These are phyloP conservation scores for Plectosphaerella sp. DNA, from an alignment of 2,329 filamentous ascomycete genomes.

Conservation along the genomic window DNA sequence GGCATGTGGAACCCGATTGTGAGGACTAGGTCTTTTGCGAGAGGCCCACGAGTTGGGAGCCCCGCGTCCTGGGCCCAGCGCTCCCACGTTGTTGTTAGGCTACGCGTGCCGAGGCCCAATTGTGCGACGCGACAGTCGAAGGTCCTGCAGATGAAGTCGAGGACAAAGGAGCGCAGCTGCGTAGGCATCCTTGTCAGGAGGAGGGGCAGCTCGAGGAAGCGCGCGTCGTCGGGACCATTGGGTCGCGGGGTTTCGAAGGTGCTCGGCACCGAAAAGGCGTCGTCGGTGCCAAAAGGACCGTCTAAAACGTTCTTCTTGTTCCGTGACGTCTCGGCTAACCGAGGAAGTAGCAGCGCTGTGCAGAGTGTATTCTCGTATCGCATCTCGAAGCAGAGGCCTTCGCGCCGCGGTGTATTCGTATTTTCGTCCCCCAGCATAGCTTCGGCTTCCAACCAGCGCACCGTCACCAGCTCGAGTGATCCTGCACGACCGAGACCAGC, in stretches of 20 bases:
- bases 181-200: constrained; percentile 53
- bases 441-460: constrained; percentile 38
- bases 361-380: constrained; percentile 50
- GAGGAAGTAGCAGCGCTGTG: constrained; percentile 45
- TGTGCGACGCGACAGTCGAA: constrained; percentile 54
- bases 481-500: constrained; percentile 33
- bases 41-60: constrained; percentile 23
- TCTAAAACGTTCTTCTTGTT: too few species aligned
- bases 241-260: not conserved
- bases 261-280: not conserved
- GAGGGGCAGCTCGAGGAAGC: constrained; percentile 45
- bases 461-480: constrained; percentile 39
- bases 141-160: constrained; percentile 46
- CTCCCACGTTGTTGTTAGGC: constrained; percentile 46
- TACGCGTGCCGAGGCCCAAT: constrained; percentile 44
- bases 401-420: not conserved
- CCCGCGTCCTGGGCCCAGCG: constrained; percentile 40
- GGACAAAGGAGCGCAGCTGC: constrained; percentile 41
- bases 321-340: constrained; percentile 1
- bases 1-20: constrained; percentile 47
- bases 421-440: constrained; percentile 23
- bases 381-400: constrained; percentile 40
- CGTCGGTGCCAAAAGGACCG: too few species aligned
- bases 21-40: constrained; percentile 43
- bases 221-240: constrained; percentile 9